Conservation (phyloP, 805 yeast species). For the Komagataella phaffii region DNA sequence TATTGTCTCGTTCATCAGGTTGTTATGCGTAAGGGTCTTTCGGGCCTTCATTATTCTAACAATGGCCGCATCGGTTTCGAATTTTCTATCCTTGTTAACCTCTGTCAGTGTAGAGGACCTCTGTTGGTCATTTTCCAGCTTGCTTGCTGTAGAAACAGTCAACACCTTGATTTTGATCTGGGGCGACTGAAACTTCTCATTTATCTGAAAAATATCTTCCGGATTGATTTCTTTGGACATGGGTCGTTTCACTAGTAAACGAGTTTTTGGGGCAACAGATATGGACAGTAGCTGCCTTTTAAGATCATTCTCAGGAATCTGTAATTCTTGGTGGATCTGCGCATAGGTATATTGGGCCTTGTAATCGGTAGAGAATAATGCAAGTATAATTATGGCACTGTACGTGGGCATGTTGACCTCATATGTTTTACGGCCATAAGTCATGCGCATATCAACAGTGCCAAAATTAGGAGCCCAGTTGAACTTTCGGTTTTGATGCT, state of each 20-base stretch:
- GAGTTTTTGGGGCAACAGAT: constrained; percentile 69
- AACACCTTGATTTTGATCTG: constrained; percentile 60
- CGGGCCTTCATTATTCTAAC: constrained; percentile 81
- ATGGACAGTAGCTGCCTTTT: constrained; percentile 71
- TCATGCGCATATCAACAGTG: constrained; percentile 63
- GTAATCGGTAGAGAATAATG: constrained; percentile 45
- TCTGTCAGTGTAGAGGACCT: constrained; percentile 37
- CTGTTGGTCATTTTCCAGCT: constrained; percentile 40
- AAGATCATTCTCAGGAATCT: constrained; percentile 62
- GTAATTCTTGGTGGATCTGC: constrained; percentile 52
- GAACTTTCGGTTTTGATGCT: constrained; percentile 45
- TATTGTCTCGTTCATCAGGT: constrained; percentile 52
- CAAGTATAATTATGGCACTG: constrained; percentile 62
- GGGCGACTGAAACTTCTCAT: constrained; percentile 55
- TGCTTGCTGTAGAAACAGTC: constrained; percentile 37
- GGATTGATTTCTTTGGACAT: constrained; percentile 57
- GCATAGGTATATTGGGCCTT: constrained; percentile 35
- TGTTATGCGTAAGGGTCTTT: constrained; percentile 45
- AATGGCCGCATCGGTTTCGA: constrained; percentile 72
- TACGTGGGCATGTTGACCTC: constrained; percentile 72
- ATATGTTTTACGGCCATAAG: constrained; percentile 56
- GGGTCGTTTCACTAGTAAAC: constrained; percentile 64
- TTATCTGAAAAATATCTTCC: constrained; percentile 52
- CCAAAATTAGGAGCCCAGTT: constrained; percentile 81
- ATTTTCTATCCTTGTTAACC: constrained; percentile 48